Conservation (phyloP, 202 grass and related monocot species). For the Eragrostis tef region DNA sequence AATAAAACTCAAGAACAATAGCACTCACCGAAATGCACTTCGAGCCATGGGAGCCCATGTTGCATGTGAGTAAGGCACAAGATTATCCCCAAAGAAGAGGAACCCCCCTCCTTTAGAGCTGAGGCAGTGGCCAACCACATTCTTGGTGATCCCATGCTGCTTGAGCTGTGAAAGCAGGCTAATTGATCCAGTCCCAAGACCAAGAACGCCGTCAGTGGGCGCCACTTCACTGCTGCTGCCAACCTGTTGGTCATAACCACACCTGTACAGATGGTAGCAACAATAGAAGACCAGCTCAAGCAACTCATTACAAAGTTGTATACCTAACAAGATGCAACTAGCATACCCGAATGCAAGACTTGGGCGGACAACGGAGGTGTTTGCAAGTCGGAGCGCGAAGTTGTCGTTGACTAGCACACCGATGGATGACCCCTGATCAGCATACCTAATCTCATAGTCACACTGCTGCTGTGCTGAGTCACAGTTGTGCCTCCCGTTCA, state of each 20-base stretch:
- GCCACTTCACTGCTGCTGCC: constrained; percentile 45
- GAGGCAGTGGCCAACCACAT: constrained; percentile 93
- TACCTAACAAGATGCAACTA: constrained; percentile 35
- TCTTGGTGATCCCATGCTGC: constrained; percentile 72
- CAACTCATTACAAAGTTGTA: constrained; percentile 11
- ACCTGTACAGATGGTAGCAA: constrained; percentile 59
- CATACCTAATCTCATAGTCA: constrained; percentile 84
- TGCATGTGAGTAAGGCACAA: constrained; percentile 67
- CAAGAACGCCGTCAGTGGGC: constrained; percentile 78
- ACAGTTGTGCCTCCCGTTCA: constrained; percentile 40
- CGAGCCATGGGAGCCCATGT: constrained; percentile 76
- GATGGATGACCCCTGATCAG: constrained; percentile 73
- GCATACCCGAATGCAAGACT: constrained; percentile 73
- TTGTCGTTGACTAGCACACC: constrained; percentile 76
- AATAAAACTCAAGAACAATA: constrained; percentile 24
- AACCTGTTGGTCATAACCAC: constrained; percentile 85
- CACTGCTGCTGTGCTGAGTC: constrained; percentile 59
- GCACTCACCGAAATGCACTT: constrained; percentile 54
- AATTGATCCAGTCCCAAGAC: constrained; percentile 72
- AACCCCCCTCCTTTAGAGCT: constrained; percentile 75
- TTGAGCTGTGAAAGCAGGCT: constrained; percentile 89
- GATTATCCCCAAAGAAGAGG: constrained; percentile 91
- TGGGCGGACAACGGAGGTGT: constrained; percentile 59
- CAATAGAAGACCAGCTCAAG: constrained; percentile 14
- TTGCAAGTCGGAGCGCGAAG: constrained; percentile 63